phyloP scores from a whole-genome alignment of 2,329 filamentous ascomycete species.

The Taxawa tesnikishii region DNA sequence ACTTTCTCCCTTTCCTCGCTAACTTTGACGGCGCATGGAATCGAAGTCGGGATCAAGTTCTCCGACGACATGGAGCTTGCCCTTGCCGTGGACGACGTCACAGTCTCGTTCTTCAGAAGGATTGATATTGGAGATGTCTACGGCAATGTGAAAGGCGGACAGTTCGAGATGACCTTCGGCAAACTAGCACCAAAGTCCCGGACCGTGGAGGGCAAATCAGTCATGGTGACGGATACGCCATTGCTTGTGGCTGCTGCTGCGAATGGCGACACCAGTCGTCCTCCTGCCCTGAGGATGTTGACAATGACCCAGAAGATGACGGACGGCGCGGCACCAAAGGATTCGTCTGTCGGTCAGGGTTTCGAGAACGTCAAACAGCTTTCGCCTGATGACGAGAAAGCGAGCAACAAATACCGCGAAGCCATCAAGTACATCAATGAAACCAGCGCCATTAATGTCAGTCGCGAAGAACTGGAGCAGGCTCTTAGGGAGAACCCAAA shows the following conservation, averaged over 20 bases:
- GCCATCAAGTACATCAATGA: constrained; percentile 28
- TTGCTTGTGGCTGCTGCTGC: constrained; percentile 31
- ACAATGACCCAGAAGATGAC: constrained; percentile 23
- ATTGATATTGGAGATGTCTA: constrained; percentile 42
- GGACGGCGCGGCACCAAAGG: constrained; percentile 23
- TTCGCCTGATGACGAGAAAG: constrained; percentile 31
- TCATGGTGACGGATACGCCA: constrained; percentile 33
- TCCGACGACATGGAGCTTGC: constrained; percentile 41
- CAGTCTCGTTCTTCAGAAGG: constrained; percentile 34
- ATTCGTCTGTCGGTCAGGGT: constrained; percentile 22
- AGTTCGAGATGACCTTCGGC: constrained; percentile 38
- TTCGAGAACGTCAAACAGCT: constrained; percentile 29
- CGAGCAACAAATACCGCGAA: constrained; percentile 28
- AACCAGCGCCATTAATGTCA: constrained; percentile 21
- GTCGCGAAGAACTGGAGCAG: constrained; percentile 6
- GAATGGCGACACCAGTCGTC: constrained; percentile 5
- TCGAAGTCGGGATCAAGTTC: constrained; percentile 41
- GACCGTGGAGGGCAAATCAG: constrained; percentile 25
- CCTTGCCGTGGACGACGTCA: constrained; percentile 37
- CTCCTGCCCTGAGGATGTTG: constrained; percentile 1
- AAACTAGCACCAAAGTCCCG: constrained; percentile 21
- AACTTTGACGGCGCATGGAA: constrained; percentile 38
- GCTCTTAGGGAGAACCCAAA: constrained; percentile 16
- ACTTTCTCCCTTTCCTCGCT: constrained; percentile 39
- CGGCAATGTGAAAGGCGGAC: constrained; percentile 42